Evolutionary conservation across 2,329 filamentous ascomycete genomes (phyloP).

Genomic region (Cladorrhinum sp.): DNA sequence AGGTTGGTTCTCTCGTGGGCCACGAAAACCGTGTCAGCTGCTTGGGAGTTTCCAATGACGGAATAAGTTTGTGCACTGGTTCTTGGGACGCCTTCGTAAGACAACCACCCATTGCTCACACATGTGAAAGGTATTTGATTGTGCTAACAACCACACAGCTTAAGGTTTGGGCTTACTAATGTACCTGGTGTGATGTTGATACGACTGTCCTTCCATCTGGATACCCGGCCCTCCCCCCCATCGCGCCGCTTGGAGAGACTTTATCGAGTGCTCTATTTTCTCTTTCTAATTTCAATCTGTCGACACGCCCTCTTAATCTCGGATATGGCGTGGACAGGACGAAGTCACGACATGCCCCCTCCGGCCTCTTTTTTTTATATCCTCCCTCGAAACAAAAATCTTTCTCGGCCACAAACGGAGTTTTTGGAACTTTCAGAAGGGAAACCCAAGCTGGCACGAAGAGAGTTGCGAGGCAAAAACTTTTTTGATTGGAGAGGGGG

Average conservation of each 20-base stretch:
- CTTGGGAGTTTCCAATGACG: constrained; percentile 96
- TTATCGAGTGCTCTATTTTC: constrained; percentile 32
- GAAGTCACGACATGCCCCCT: constrained; percentile 43
- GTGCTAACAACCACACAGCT: constrained; percentile 52
- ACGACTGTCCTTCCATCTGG: constrained; percentile 27
- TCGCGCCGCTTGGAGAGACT: constrained; percentile 27
- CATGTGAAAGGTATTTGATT: neutral
- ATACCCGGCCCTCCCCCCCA: constrained; percentile 26
- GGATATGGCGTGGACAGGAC: constrained; percentile 43
- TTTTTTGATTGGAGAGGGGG: neutral
- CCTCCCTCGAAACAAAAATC: neutral
- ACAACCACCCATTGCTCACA: neutral
- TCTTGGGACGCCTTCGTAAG: constrained; percentile 98
- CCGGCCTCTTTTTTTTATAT: constrained; percentile 1
- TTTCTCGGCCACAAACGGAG: neutral
- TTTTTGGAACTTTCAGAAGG: neutral
- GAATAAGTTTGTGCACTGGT: constrained; percentile 97
- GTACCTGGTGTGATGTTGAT: constrained; percentile 24
- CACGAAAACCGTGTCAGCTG: constrained; percentile 99
- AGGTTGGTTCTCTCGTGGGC: constrained; percentile 92
- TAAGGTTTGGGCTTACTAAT: constrained; percentile 83
- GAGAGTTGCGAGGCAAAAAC: neutral
- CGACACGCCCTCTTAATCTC: constrained; percentile 38
- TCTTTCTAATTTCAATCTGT: constrained; percentile 37
- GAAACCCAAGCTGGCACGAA: neutral